Evolutionary conservation across 306 rosid genomes (phyloP), one percentile per base, ranked within the genome.

Genomic region (Citrullus amarus): DNA sequence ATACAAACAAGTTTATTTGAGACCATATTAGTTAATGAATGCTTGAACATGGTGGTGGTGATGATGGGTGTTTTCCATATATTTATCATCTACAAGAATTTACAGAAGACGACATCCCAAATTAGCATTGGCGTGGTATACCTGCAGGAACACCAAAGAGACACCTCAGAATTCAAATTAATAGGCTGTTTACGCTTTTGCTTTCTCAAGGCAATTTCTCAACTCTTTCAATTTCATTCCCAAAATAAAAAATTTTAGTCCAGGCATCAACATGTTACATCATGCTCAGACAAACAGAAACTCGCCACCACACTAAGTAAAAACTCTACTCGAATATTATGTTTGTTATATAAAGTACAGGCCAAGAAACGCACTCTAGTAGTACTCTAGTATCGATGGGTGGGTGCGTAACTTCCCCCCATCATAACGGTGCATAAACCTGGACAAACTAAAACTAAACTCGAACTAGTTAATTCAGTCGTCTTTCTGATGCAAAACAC

Each of bases 401-500:
- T 44, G 75, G 75, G 75, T 20, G 38, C 54, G n/a, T 69, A 71
- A 71, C 59, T 46, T 32, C 46, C 78, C 10, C 62, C 78, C 62
- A 53, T 57, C 66, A 20, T 57, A 57, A 76, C 68, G 57, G 54
- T 76, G 67, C 66, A 56, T 55, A 81, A 82, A 56, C 83, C 79
- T 71, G 65, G 84, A 76, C 82, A 81, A 83, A 88, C 89, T 84
- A 77, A 89, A 87, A 82, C 76, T 82, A 82, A 53, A 87, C 92
- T 86, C 81, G 90, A 87, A 88, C 77, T 15, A 84, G 85, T 86
- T 86, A 87, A 91, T 89, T 92, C 99, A 92, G 78, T 90, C 96
- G 88, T 92, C 97, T 92, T 96, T 96, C 93, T 83, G 99, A 92
- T 88, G 98, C 97, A 96, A 88, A 88, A 88, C 97, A 89, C 88